Conservation (phyloP, 2,329 filamentous ascomycete species). For the Colletotrichum sp. region DNA sequence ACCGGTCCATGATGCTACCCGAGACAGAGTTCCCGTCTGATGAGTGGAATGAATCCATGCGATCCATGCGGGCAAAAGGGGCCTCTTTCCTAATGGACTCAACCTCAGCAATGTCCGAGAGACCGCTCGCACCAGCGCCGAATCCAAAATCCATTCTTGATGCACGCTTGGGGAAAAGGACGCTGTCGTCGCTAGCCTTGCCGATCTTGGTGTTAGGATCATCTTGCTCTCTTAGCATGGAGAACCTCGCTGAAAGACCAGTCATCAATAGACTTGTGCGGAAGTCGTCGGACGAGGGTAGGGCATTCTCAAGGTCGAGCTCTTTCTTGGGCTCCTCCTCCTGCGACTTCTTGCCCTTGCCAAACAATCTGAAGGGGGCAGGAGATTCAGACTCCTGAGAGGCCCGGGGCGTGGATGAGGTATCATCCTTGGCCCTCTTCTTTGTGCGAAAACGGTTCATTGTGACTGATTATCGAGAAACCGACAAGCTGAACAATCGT, state of each 20-base stretch:
- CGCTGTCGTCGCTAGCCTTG: conserved; percentile 95
- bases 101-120: conserved; percentile 90
- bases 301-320: conserved; percentile 73
- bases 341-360: conserved; percentile 58
- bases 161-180: conserved; percentile 81
- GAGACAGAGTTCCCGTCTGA: conserved; percentile 70
- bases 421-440: conserved; percentile 71
- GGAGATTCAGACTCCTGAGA: conserved; percentile 62
- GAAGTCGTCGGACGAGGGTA: conserved; percentile 89
- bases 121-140: conserved; percentile 43
- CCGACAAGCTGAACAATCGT: not conserved
- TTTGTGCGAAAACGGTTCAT: conserved; percentile 83
- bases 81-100: conserved; percentile 75
- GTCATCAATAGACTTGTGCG: conserved; percentile 96
- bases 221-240: conserved; percentile 94
- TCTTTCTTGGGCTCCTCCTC: conserved; percentile 66
- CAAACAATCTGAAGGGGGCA: conserved; percentile 59
- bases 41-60: conserved; percentile 68
- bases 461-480: conserved; percentile 19
- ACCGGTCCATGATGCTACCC: conserved; percentile 81
- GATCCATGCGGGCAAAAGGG: conserved; percentile 62
- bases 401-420: conserved; percentile 42
- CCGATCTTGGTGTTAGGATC: conserved; percentile 88
- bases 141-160: conserved; percentile 76
- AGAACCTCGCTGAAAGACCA: conserved; percentile 91